phyloP scores from a whole-genome alignment of 352 stramenopile species.

The Globisporangium echinulatum region DNA sequence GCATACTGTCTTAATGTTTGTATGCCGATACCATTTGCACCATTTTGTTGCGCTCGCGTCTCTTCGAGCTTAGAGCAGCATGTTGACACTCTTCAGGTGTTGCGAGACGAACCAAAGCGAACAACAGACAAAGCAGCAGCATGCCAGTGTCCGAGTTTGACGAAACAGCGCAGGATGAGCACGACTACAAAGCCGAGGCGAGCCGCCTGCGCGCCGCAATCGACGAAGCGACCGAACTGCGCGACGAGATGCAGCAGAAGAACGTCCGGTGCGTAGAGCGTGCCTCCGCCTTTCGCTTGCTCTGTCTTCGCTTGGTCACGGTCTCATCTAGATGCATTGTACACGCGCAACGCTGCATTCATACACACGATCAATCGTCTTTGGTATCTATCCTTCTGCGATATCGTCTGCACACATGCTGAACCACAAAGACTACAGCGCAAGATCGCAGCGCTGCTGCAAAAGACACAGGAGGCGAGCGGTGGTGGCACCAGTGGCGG shows the following conservation, averaged over 20 bases:
- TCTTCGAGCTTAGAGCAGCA: no score
- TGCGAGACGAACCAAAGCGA: no score
- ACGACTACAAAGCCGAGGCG: conserved; percentile 33
- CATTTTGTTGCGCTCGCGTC: no score
- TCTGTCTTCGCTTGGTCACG: not conserved
- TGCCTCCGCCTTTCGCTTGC: not conserved
- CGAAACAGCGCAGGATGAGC: conserved; percentile 29
- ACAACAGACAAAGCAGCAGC: no score
- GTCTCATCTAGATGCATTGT: no score
- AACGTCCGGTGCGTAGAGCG: conserved; percentile 45
- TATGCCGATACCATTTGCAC: no score
- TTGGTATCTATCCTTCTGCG: not conserved
- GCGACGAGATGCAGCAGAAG: conserved; percentile 65
- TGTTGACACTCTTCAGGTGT: no score
- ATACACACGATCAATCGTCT: not conserved
- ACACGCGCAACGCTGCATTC: no score
- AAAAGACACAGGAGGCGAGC: conserved; percentile 59
- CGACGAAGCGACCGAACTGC: conserved; percentile 39
- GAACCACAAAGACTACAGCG: conserved; percentile 46
- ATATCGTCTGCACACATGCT: not conserved
- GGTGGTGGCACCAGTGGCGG: conserved; percentile 4
- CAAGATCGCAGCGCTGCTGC: conserved; percentile 57
- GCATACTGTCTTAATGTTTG: no score
- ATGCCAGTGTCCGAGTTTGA: conserved; percentile 3
- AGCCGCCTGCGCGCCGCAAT: conserved; percentile 42